Evolutionary conservation across 1,284 basidiomycete genomes (phyloP), one percentile per base, ranked within the genome.

Genomic region (Chondrostereum purpureum): DNA sequence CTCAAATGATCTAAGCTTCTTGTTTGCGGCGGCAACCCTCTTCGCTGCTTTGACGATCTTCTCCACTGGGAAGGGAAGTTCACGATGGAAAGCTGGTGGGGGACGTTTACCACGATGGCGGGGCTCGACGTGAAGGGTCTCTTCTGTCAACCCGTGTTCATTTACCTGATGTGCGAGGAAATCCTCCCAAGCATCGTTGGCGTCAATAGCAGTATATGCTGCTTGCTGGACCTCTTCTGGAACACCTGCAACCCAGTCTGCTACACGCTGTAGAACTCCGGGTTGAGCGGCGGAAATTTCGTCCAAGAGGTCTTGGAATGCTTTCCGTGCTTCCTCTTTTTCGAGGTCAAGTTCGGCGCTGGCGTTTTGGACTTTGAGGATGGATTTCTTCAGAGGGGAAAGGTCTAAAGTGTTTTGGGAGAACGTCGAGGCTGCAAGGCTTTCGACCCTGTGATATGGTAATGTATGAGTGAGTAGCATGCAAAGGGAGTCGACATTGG

Each of bases 1-100:
- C 62, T 97, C 94, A 55, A 95, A 95, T 2, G 65, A 58, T 23
- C 75, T 68, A 23, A 94, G 66, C 61, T 83, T 85, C 64, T 73
- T 68, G 63, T 96, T 96, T 42, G 83, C 75, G 22, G 50, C 60
- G 35, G 72, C 70, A 33, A 94, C 76, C 31, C 80, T 75, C 53
- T 75, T 73, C 5, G 78, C 74, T 2, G 84, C 79, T 53, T 73
- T 70, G 50, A 78, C 69, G 55, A 91, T 67, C 48, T 75, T 68
- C 44, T 56, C 53, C 39, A 71, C 55, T 53, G 68, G 63, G 50
- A 57, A 60, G 37, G 55, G 49, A 44, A 45, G 39, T 41, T 40
- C 14, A 50, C 39, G 17, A n/a, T n/a, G n/a, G n/a, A n/a, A n/a
- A 50, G 36, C 24, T 17, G 36, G 10, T 12, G 19, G 5, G 39